Base-by-base conservation (phyloP, 1,284 basidiomycete genomes). In the Coniferiporia weirii region DNA sequence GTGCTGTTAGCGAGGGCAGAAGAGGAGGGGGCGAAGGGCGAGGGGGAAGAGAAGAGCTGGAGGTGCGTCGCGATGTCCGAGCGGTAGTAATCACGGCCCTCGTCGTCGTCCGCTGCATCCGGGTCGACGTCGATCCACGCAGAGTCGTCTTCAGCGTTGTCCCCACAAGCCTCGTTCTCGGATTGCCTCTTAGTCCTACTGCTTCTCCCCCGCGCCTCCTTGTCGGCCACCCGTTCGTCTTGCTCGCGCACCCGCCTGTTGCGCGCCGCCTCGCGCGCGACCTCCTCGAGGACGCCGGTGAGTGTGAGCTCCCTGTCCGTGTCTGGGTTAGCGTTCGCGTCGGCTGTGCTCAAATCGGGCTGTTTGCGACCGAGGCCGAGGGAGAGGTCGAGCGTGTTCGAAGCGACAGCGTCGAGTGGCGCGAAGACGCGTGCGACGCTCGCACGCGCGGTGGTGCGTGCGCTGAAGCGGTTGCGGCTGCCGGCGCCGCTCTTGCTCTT, bases 41-140 rank as follows among this genome's bases (percentile, higher is more conserved):
- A 43, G 52, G 35, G 51, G 15, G 46, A 54, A 19, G 60, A 57
- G 49, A 61, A 61, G 17, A 61, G 44, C 40, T 61, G 56, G 13
- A 61, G 55, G 40, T 61, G 60, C 9, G 60, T 58, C 12, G 60
- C 60, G 32, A 61, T 61, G 27, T 61, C 60, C 10, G 56, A 43
- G 38, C 60, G 60, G 47, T 61, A 61, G 34, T 54, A 61, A 13
- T 61, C 60, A 9, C 51, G 50, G 35, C 46, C 60, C n/a, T 22
- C 59, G 4, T 54, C 60, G 35, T 49, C 60, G 27, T 27, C 27
- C 27, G 27, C 27, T 27, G 27, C 27, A 27, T 27, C 27, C 27
- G 27, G 27, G 20, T 61, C 60, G 19, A 56, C 22, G 35, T 61
- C 55, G 15, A 61, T 13, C 60, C 60, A 61, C 22, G 50, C 56